These are phyloP conservation scores for Solanum pimpinellifolium DNA, from an alignment of 257 asterid genomes.

Conservation along the genomic window DNA sequence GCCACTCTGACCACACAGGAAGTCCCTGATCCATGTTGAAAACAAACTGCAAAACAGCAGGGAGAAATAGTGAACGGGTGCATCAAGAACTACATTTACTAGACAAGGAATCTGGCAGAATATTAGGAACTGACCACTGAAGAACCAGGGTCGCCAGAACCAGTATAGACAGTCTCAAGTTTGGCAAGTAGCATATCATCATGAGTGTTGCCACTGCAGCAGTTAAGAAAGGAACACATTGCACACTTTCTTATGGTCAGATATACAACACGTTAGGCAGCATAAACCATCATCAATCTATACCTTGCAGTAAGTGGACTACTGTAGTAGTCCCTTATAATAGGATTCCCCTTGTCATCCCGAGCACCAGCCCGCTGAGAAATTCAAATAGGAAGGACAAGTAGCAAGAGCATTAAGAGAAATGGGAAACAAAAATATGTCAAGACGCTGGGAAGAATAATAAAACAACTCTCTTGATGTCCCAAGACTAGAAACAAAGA, in stretches of 20 bases:
- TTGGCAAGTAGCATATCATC: slow-evolving; percentile 92
- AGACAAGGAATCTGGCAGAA: not conserved
- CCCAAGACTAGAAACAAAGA: not conserved
- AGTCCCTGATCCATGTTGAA: slow-evolving; percentile 94
- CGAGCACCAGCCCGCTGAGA: slow-evolving; percentile 85
- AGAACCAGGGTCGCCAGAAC: slow-evolving; percentile 84
- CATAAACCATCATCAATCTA: not conserved
- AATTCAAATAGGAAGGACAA: not conserved
- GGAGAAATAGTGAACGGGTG: not conserved
- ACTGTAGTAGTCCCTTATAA: slow-evolving; percentile 87
- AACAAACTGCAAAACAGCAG: slow-evolving; percentile 50
- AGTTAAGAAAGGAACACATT: not conserved
- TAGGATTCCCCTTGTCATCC: slow-evolving; percentile 77
- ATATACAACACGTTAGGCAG: not conserved
- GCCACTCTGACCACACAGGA: slow-evolving; percentile 77
- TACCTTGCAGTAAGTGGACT: slow-evolving; percentile 98
- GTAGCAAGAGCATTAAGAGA: not conserved
- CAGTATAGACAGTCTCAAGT: slow-evolving; percentile 78
- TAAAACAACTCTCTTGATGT: not conserved
- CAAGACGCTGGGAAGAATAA: not conserved
- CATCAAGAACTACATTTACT: not conserved
- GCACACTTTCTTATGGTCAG: not conserved
- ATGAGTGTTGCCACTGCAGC: slow-evolving; percentile 76
- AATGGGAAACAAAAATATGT: not conserved
- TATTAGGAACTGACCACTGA: slow-evolving; percentile 56